Evolutionary conservation across 2,329 filamentous ascomycete species (phyloP), one percentile per base, ranked within the genome.

Genomic region (Xylariaceae sp.): DNA sequence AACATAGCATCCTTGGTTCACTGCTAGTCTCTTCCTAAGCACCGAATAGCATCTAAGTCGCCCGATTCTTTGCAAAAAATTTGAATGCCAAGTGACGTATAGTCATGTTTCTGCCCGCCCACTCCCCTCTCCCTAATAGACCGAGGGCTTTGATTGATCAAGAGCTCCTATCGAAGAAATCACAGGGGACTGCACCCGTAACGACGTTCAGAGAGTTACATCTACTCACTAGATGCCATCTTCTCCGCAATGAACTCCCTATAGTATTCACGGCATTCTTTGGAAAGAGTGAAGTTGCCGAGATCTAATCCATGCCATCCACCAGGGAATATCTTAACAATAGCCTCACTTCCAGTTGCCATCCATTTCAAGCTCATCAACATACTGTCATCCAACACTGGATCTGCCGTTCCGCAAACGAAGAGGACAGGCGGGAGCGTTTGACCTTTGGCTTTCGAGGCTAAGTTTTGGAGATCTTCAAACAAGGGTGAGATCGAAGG

Each of bases 301-400:
- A 37, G 20, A 32, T 47, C 44, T 49, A 77, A 81, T 0, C 70
- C 75, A 65, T 81, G 78, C n/a, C 74, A 66, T 7, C 71, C 74
- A 0, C 77, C 76, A n/a, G 70, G 69, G 55, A 71, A 77, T 12
- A 80, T 64, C 62, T 74, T 80, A 3, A 78, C 61, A 3, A 77
- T 62, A 1, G 68, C 66, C 35, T 49, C 44, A 37, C 47, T 50
- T 6, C 49, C 47, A 2, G 47, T 22, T 8, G 40, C 38, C 54
- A 61, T 57, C 77, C 77, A 81, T 61, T 77, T 79, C 2, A 67
- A 61, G 4, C 67, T 65, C 77, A 82, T 80, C 1, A 81, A 54
- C 48, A 81, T 52, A 5, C 68, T 47, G 14, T 52, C 49, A 14
- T 52, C 49, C 1, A 50, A 19, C 7, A 45, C 2, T 2, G 37